A percentile compares a stretch with the other conserved stretches of the same genome.
Evolutionary conservation across 73 alveolate species (phyloP).

Genomic region (Paramecium pentaurelia): DNA sequence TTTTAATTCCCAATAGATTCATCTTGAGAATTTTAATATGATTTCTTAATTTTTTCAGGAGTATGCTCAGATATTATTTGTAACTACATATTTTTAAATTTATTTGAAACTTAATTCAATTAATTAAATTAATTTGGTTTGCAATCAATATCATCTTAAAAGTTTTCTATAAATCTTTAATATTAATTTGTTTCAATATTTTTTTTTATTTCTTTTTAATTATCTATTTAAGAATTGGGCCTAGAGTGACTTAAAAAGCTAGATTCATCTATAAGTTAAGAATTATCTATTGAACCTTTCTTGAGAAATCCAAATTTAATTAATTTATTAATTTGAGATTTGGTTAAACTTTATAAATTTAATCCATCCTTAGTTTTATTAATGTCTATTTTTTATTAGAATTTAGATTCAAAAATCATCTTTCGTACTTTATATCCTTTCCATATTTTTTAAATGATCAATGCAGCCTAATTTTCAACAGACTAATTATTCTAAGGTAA

Average conservation of each 20-base stretch:
- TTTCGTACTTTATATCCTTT: background rate
- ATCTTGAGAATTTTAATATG: background rate
- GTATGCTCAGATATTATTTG: background rate
- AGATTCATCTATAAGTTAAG: background rate
- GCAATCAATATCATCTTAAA: background rate
- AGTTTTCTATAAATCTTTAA: background rate
- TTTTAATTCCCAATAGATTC: background rate
- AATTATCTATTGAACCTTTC: background rate
- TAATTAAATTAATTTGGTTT: background rate
- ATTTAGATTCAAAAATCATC: background rate
- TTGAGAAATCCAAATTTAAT: background rate
- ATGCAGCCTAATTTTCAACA: background rate
- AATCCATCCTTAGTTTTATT: background rate
- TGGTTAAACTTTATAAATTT: background rate
- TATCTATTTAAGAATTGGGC: background rate
- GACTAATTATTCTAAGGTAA: background rate
- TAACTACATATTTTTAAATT: background rate
- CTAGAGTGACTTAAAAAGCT: background rate
- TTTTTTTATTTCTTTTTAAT: background rate
- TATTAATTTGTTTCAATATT: background rate
- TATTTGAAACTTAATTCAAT: background rate
- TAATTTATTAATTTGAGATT: background rate
- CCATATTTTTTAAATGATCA: background rate
- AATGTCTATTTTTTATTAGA: background rate
- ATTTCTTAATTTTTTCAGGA: background rate